These are phyloP conservation scores for Linum usitatissimum DNA, from an alignment of 345 rosid species.

Conservation along the genomic window DNA sequence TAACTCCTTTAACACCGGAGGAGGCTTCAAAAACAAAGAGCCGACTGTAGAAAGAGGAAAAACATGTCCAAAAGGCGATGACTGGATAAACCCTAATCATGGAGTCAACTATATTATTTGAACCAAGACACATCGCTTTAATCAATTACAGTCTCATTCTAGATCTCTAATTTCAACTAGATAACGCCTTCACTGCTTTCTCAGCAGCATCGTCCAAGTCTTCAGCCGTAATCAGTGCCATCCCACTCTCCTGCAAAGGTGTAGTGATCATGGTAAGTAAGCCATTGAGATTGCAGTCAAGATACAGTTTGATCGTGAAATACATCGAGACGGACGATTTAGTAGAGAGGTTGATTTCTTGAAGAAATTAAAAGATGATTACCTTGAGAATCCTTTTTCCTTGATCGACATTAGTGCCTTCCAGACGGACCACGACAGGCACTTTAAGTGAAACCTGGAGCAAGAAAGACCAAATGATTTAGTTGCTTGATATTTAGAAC, in stretches of 20 bases:
- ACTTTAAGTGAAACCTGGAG: slow-evolving; percentile 77
- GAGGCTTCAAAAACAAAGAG: neutral
- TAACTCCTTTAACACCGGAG: too few species aligned
- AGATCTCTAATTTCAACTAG: slow-evolving; percentile 5
- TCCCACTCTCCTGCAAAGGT: slow-evolving; percentile 74
- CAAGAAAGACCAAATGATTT: slow-evolving; percentile 3
- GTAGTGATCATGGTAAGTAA: neutral
- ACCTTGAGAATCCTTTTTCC: slow-evolving; percentile 96
- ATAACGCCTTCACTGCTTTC: slow-evolving; percentile 60
- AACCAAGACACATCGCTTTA: too few species aligned
- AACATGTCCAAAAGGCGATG: neutral
- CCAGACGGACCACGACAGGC: slow-evolving; percentile 65
- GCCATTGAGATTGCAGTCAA: neutral
- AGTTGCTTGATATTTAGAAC: neutral
- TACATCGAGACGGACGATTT: neutral
- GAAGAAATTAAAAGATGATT: slow-evolving; percentile 14
- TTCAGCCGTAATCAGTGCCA: slow-evolving; percentile 81
- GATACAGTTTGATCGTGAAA: neutral
- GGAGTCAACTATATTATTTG: slow-evolving; percentile 7
- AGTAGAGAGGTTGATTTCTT: slow-evolving; percentile 1
- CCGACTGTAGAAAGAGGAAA: neutral
- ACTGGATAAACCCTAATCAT: slow-evolving; percentile 1
- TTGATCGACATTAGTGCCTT: slow-evolving; percentile 43
- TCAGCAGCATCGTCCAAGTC: slow-evolving; percentile 98
- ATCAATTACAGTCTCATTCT: neutral